Percentiles rank a stretch among this genome's conserved stretches.
Conservation (phyloP, 192 early-diverging fungal species). For the Linnemannia zychae region DNA sequence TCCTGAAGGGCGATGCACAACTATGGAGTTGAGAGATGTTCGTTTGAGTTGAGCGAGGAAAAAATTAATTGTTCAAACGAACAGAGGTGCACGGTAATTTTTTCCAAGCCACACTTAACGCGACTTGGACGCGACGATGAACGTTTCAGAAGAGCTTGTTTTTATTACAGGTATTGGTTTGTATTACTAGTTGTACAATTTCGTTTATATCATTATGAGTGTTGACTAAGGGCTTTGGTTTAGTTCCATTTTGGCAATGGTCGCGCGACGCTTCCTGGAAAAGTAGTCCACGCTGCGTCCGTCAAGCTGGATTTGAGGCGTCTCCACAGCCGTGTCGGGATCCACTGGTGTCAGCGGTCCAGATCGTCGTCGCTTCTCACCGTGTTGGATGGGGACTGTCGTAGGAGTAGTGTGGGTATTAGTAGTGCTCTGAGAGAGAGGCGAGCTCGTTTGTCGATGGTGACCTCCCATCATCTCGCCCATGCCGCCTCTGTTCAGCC, state of each 20-base stretch:
- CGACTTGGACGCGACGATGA: background rate
- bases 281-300: conserved; percentile 28
- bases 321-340: background rate
- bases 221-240: background rate
- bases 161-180: background rate
- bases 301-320: conserved; percentile 30
- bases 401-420: background rate
- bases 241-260: conserved; percentile 39
- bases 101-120: background rate
- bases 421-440: background rate
- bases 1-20: conserved; percentile 7
- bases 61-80: background rate
- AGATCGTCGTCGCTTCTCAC: conserved; percentile 38
- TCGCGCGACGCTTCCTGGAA: conserved; percentile 46
- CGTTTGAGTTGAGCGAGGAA: background rate
- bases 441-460: background rate
- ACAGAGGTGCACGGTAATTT: background rate
- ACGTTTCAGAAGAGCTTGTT: background rate
- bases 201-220: background rate
- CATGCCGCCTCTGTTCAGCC: background rate
- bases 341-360: conserved; percentile 33
- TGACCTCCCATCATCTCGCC: background rate
- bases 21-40: background rate
- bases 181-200: background rate
- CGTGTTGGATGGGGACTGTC: background rate